Evolutionary conservation across 345 rosid genomes (phyloP), one percentile per base, ranked within the genome.

Genomic region (Trapa bicornis): DNA sequence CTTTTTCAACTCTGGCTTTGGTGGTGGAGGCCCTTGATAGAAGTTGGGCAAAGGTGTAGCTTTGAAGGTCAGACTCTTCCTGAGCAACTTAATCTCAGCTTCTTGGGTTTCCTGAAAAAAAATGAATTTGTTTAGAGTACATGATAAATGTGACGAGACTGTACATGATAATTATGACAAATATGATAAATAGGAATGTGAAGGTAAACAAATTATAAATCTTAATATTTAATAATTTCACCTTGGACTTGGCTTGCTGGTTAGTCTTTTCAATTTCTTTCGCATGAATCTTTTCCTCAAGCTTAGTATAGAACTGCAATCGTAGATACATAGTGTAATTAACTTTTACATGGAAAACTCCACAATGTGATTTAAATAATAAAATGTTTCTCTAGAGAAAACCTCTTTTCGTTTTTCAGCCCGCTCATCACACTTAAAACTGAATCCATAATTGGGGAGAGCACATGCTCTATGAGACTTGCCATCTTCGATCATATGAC

Each of bases 381-480:
- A 3, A 42, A 65, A 7, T 14, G 53, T 15, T 17, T 22, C 17
- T 43, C 52, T 9, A 33, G 42, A 77, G 61, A 65, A 84, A 22
- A 95, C 99, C 98, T 95, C 99, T 81, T 68, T 91, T 71, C 99
- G 85, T 84, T 87, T 95, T 75, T 95, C 99, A 75, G 99, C 99
- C 50, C 99, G 88, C 79, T 89, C 96, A 77, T 85, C 92, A 75
- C 99, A 95, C 82, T 76, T 88, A 70, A 95, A 95, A 75, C 96
- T 95, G 85, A 95, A 95, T 45, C 99, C 98, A 67, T 95, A 95
- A 65, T 86, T 91, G 65, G 99, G 99, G 80, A 89, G 98, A 33
- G 83, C 76, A 78, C 92, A 92, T 22, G 70, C 76, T 81, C 69
- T 86, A 16, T 75, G 83, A 79, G 89, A 71, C 74, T 85, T 89